phyloP scores from a whole-genome alignment of 2,329 filamentous ascomycete species.

The Fusarium fujikuroi region DNA sequence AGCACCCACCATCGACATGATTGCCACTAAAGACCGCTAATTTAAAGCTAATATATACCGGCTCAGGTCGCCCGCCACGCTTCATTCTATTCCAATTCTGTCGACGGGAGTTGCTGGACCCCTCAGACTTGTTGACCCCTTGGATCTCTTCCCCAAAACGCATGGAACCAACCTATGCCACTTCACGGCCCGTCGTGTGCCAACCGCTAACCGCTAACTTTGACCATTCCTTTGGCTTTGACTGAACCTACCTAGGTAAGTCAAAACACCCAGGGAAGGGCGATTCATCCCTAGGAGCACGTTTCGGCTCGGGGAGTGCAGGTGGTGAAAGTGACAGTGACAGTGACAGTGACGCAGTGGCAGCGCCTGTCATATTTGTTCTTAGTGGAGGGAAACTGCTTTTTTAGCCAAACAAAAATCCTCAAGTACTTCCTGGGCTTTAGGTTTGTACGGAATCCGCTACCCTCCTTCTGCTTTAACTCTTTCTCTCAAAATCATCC shows the following conservation, averaged over 20 bases:
- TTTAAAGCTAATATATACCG: constrained; percentile 6
- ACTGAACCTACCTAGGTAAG: background rate
- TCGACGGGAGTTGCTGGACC: constrained; percentile 3
- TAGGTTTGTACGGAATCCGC: background rate
- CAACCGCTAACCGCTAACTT: constrained; percentile 13
- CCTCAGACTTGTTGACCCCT: constrained; percentile 19
- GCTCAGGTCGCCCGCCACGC: constrained; percentile 31
- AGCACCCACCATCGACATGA: constrained; percentile 1
- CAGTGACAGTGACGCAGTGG: background rate
- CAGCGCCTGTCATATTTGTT: constrained; percentile 17
- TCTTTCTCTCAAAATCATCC: background rate
- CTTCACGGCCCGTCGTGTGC: constrained; percentile 16
- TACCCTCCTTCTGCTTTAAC: background rate
- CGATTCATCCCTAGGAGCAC: constrained; percentile 12
- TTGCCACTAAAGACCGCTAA: constrained; percentile 6
- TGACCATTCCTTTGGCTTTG: constrained; percentile 6
- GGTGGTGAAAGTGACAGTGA: background rate
- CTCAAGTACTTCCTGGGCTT: background rate
- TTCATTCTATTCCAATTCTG: background rate
- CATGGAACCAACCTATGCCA: background rate
- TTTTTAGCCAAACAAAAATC: background rate
- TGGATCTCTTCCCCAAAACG: constrained; percentile 7
- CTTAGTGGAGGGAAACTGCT: background rate
- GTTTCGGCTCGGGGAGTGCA: constrained; percentile 28
- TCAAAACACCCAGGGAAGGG: constrained; percentile 23